Conservation (phyloP, 805 yeast species). For the Candida xiaguanensis region DNA sequence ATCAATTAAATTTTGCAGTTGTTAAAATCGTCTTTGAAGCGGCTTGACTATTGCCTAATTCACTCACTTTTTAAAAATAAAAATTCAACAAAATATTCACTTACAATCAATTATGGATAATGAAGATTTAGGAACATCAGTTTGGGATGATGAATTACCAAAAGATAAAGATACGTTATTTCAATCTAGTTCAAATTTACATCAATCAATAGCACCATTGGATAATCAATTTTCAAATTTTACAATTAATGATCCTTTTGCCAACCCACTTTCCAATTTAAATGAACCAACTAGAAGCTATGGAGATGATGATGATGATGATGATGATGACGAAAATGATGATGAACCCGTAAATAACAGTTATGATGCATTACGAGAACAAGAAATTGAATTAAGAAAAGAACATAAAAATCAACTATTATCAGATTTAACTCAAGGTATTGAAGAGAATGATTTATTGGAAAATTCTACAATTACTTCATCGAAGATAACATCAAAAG, state of each 20-base stretch:
- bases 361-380: constrained; percentile 16
- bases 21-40: too few species aligned
- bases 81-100: background rate
- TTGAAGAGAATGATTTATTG: constrained; percentile 22
- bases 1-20: too few species aligned
- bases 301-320: constrained; percentile 14
- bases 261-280: constrained; percentile 1
- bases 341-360: background rate
- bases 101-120: constrained; percentile 36
- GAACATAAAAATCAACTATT: constrained; percentile 32
- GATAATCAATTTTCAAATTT: constrained; percentile 17
- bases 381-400: constrained; percentile 26
- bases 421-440: constrained; percentile 40
- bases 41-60: background rate
- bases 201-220: constrained; percentile 13
- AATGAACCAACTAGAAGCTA: constrained; percentile 6
- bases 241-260: constrained; percentile 14
- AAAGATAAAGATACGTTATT: constrained; percentile 9
- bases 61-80: background rate
- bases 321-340: constrained; percentile 5
- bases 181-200: constrained; percentile 6
- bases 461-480: constrained; percentile 30
- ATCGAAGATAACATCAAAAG: constrained; percentile 16
- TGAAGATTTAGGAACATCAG: constrained; percentile 52
- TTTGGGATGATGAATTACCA: constrained; percentile 59